A percentile compares a stretch with the other conserved stretches of the same genome.
Evolutionary conservation across 164 flowering plant genomes (phyloP).

Genomic region (Brasenia schreberi): DNA sequence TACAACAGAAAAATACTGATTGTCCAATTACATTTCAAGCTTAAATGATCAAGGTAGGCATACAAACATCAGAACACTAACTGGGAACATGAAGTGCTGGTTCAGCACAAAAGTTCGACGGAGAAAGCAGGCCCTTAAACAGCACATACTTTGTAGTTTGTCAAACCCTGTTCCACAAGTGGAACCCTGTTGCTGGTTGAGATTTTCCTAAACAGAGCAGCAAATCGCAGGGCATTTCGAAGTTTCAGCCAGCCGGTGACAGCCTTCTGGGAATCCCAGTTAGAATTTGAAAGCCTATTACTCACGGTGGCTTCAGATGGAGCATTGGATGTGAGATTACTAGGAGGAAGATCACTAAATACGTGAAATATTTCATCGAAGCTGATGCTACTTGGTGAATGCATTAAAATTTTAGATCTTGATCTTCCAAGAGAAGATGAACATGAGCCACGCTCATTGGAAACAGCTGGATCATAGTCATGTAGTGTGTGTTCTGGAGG

Average conservation of each 20-base stretch:
- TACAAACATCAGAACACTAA: background rate
- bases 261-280: conserved; percentile 32
- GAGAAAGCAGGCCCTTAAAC: background rate
- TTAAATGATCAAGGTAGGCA: background rate
- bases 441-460: background rate
- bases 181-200: conserved; percentile 53
- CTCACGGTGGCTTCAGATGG: conserved; percentile 19
- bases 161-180: conserved; percentile 34
- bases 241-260: conserved; percentile 56
- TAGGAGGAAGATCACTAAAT: background rate
- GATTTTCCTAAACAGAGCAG: conserved; percentile 35
- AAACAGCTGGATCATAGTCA: background rate
- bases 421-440: background rate
- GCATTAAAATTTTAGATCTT: background rate
- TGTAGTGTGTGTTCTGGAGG: background rate
- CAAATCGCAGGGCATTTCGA: conserved; percentile 50
- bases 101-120: background rate
- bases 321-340: conserved; percentile 7
- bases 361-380: background rate
- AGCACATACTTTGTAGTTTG: background rate
- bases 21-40: background rate
- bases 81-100: background rate
- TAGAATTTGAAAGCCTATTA: conserved; percentile 8
- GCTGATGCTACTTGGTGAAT: background rate
- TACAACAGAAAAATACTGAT: too few relatives aligned